A percentile compares a stretch with the other conserved stretches of the same genome.
Evolutionary conservation across 495 filamentous ascomycete species (phyloP).

Genomic region (Parathielavia hyrcaniae): DNA sequence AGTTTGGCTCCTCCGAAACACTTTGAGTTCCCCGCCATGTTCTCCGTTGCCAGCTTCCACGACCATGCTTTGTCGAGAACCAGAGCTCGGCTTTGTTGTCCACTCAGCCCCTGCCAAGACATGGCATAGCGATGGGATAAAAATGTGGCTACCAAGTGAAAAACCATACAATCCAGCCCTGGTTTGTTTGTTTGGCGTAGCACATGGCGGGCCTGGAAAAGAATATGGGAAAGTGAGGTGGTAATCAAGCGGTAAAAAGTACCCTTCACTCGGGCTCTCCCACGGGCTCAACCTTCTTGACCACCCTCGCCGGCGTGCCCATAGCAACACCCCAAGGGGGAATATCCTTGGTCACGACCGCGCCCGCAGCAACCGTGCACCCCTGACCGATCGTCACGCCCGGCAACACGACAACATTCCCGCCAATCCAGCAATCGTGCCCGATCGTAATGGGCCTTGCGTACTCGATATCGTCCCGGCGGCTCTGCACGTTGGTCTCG

Average conservation of each 20-base stretch:
- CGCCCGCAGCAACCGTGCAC: conserved; percentile 71
- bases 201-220: no score
- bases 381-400: conserved; percentile 77
- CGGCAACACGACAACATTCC: conserved; percentile 65
- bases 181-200: no score
- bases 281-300: conserved; percentile 45
- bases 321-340: conserved; percentile 57
- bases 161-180: no score
- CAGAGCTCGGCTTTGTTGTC: no score
- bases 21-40: no score
- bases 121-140: no score
- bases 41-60: no score
- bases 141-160: no score
- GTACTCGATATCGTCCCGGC: conserved; percentile 64
- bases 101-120: background rate
- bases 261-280: no score
- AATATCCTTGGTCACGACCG: conserved; percentile 81
- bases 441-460: conserved; percentile 72
- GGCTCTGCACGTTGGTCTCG: conserved; percentile 69
- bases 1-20: no score
- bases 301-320: conserved; percentile 61
- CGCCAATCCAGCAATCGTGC: conserved; percentile 87
- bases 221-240: no score
- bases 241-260: no score
- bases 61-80: background rate